phyloP scores from a whole-genome alignment of 2,329 filamentous ascomycete genomes.

The Nigrograna mackinnonii region DNA sequence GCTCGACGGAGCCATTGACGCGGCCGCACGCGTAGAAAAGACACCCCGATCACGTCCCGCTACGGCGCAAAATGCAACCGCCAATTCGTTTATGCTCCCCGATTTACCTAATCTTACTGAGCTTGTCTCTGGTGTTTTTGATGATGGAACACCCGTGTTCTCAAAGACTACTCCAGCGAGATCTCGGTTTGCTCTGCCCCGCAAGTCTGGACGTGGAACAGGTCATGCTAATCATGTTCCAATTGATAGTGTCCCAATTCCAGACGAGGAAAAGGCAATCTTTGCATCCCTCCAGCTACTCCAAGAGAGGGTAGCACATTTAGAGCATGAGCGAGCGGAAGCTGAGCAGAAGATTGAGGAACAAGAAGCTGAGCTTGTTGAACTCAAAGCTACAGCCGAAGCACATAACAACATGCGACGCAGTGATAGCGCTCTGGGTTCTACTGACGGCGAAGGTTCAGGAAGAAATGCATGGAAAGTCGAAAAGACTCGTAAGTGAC shows the following conservation, averaged over 20 bases:
- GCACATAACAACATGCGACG: constrained; percentile 44
- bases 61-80: constrained; percentile 53
- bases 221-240: constrained; percentile 45
- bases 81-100: constrained; percentile 64
- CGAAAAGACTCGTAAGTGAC: constrained; percentile 61
- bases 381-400: constrained; percentile 52
- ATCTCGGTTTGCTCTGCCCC: constrained; percentile 59
- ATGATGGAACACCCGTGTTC: constrained; percentile 62
- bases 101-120: constrained; percentile 65
- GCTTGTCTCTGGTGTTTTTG: constrained; percentile 61
- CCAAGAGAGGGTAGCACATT: constrained; percentile 59
- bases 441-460: constrained; percentile 52
- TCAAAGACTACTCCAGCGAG: constrained; percentile 53
- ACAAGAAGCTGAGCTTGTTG: constrained; percentile 56
- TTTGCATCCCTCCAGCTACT: constrained; percentile 63
- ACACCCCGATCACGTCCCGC: constrained; percentile 38
- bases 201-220: constrained; percentile 30
- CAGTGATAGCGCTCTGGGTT: constrained; percentile 51
- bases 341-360: constrained; percentile 54
- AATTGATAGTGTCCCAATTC: constrained; percentile 59
- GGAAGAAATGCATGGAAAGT: constrained; percentile 40
- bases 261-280: constrained; percentile 65
- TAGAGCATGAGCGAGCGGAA: constrained; percentile 60
- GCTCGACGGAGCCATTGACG: constrained; percentile 28
- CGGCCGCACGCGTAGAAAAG: constrained; percentile 17